phyloP scores from a whole-genome alignment of 1,139 yeast genomes.

The Debaryomyces udenii region DNA sequence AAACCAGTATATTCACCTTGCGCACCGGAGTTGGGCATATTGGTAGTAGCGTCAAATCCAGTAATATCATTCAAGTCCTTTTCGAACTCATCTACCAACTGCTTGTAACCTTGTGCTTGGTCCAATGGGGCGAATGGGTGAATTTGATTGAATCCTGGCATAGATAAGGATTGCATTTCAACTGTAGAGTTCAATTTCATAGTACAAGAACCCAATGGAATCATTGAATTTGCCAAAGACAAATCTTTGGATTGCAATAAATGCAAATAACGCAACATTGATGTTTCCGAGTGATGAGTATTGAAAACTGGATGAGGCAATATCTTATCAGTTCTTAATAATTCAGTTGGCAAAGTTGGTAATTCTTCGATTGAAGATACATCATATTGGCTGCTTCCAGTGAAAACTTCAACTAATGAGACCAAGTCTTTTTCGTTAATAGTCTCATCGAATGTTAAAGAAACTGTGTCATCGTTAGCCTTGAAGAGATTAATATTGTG shows the following conservation, averaged over 20 bases:
- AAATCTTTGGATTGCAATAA: conserved; percentile 84
- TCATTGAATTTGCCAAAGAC: conserved; percentile 95
- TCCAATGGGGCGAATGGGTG: conserved; percentile 92
- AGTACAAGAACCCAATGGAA: conserved; percentile 95
- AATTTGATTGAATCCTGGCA: conserved; percentile 86
- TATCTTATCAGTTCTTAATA: conserved; percentile 63
- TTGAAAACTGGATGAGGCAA: conserved; percentile 81
- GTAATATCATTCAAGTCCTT: conserved; percentile 88
- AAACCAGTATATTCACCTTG: conserved; percentile 98
- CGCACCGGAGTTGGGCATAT: conserved; percentile 98
- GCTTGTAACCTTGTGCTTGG: conserved; percentile 84
- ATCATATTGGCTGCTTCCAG: conserved; percentile 30
- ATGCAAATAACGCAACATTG: conserved; percentile 89
- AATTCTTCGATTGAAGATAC: conserved; percentile 31
- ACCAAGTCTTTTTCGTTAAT: conserved; percentile 64
- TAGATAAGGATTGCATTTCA: conserved; percentile 90
- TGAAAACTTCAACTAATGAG: conserved; percentile 61
- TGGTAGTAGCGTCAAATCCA: conserved; percentile 89
- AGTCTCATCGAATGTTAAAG: conserved; percentile 86
- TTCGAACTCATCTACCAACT: conserved; percentile 75
- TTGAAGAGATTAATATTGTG: conserved; percentile 77
- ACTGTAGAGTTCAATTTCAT: conserved; percentile 96
- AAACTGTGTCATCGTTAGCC: conserved; percentile 62
- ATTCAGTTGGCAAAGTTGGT: conserved; percentile 56
- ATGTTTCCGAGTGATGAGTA: conserved; percentile 88